Evolutionary conservation across 441 rosid species (phyloP).

Genomic region (Gossypium laxum): DNA sequence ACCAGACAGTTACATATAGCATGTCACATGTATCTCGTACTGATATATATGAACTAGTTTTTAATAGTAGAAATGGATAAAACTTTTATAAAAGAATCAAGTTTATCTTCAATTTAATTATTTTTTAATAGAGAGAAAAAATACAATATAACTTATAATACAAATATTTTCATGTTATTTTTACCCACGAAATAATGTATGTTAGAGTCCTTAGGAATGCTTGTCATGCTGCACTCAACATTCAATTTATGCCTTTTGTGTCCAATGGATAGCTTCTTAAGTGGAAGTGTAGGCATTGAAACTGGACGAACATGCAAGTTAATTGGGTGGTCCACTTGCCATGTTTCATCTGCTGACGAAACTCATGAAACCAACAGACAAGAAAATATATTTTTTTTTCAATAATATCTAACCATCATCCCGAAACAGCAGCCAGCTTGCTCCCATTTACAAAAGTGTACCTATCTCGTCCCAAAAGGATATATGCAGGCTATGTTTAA

Average conservation of each 20-base stretch:
- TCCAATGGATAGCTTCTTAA: neutral
- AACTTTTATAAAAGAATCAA: too few species aligned
- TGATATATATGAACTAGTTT: too few species aligned
- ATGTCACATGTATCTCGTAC: too few species aligned
- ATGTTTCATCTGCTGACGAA: neutral
- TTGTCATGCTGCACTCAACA: neutral
- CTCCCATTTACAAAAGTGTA: neutral
- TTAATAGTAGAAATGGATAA: too few species aligned
- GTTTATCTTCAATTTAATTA: too few species aligned
- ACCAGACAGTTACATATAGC: too few species aligned
- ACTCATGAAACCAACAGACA: neutral
- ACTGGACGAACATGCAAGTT: neutral
- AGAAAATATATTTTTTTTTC: neutral
- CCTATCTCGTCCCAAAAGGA: neutral
- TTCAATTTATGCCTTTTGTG: neutral
- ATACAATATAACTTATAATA: too few species aligned
- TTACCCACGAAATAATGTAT: too few species aligned
- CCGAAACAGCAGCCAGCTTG: slow-evolving; percentile 11
- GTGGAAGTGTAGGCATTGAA: neutral
- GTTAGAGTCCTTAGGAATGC: neutral
- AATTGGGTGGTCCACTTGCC: neutral
- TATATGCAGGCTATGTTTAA: too few species aligned
- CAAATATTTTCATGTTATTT: too few species aligned
- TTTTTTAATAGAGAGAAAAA: too few species aligned
- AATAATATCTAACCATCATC: neutral